These are phyloP conservation scores for Xerocomus nothofagi DNA, from an alignment of 1,284 basidiomycete genomes.

Conservation along the genomic window DNA sequence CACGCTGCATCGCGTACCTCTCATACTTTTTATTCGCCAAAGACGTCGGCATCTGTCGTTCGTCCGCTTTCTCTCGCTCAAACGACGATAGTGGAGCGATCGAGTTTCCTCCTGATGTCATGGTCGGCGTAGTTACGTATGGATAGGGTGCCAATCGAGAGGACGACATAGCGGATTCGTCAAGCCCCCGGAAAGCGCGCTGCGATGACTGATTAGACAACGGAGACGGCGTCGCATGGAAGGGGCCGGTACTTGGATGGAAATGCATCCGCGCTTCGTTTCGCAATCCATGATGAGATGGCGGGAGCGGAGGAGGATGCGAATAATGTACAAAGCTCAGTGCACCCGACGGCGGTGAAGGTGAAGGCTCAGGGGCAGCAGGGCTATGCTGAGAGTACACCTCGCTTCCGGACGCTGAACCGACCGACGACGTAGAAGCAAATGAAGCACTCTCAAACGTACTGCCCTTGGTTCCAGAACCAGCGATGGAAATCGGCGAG, in stretches of 20 bases:
- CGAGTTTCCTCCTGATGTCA: slow-evolving; percentile 22
- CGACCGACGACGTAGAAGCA: slow-evolving; percentile 47
- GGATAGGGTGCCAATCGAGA: slow-evolving; percentile 33
- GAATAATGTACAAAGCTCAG: slow-evolving; percentile 57
- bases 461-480: slow-evolving; percentile 36
- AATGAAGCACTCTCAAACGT: slow-evolving; percentile 52
- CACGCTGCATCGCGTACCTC: slow-evolving; percentile 30
- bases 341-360: slow-evolving; percentile 54
- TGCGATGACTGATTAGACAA: slow-evolving; percentile 43
- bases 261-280: slow-evolving; percentile 30
- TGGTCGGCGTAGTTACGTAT: slow-evolving; percentile 35
- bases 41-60: slow-evolving; percentile 34
- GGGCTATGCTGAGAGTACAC: slow-evolving; percentile 49
- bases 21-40: slow-evolving; percentile 31
- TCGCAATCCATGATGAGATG: slow-evolving; percentile 30
- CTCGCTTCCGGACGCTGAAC: slow-evolving; percentile 55
- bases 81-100: slow-evolving; percentile 47
- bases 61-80: slow-evolving; percentile 48
- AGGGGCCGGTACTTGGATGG: slow-evolving; percentile 19
- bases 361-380: slow-evolving; percentile 48
- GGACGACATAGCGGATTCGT: slow-evolving; percentile 23
- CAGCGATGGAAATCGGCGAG: slow-evolving; percentile 40
- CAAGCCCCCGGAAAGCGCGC: slow-evolving; percentile 29
- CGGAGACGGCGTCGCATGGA: slow-evolving; percentile 44
- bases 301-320: slow-evolving; percentile 27